phyloP scores from a whole-genome alignment of 2,329 filamentous ascomycete genomes.

The Fusarium globosum region DNA sequence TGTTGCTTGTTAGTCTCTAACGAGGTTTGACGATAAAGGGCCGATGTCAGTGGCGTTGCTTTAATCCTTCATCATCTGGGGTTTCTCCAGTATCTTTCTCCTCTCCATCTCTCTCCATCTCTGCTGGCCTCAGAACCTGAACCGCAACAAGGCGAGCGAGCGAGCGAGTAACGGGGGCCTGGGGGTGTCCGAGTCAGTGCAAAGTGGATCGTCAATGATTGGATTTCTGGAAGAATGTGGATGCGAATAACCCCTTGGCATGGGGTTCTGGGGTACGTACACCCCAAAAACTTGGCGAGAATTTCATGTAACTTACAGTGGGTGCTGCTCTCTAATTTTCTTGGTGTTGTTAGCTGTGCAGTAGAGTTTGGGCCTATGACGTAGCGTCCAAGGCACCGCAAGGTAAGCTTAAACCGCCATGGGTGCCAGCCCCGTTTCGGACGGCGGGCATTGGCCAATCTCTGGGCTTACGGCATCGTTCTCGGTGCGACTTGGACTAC shows the following conservation, averaged over 20 bases:
- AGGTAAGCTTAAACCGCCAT: slow-evolving; percentile 43
- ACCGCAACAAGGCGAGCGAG: slow-evolving; percentile 16
- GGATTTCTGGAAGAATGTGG: slow-evolving; percentile 34
- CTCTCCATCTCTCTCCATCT: background rate
- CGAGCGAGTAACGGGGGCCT: background rate
- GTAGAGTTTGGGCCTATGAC: slow-evolving; percentile 30
- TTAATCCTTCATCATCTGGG: slow-evolving; percentile 22
- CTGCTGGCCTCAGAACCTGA: background rate
- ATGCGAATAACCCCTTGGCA: slow-evolving; percentile 13
- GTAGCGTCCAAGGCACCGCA: slow-evolving; percentile 39
- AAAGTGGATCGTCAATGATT: slow-evolving; percentile 10
- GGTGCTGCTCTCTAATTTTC: background rate
- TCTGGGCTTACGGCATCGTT: slow-evolving; percentile 36
- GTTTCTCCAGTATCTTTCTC: slow-evolving; percentile 22
- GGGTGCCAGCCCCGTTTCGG: slow-evolving; percentile 19
- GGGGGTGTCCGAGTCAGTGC: slow-evolving; percentile 9
- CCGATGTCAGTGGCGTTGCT: slow-evolving; percentile 44
- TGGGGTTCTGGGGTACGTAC: slow-evolving; percentile 30
- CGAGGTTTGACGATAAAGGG: slow-evolving; percentile 35
- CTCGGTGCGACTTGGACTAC: slow-evolving; percentile 35
- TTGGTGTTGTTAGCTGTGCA: slow-evolving; percentile 18
- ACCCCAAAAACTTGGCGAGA: slow-evolving; percentile 18
- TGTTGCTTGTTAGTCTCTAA: slow-evolving; percentile 30
- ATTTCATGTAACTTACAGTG: background rate
- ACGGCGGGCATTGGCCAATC: background rate